phyloP scores from a whole-genome alignment of 805 yeast species.

The Jamesozyma rosinii region DNA sequence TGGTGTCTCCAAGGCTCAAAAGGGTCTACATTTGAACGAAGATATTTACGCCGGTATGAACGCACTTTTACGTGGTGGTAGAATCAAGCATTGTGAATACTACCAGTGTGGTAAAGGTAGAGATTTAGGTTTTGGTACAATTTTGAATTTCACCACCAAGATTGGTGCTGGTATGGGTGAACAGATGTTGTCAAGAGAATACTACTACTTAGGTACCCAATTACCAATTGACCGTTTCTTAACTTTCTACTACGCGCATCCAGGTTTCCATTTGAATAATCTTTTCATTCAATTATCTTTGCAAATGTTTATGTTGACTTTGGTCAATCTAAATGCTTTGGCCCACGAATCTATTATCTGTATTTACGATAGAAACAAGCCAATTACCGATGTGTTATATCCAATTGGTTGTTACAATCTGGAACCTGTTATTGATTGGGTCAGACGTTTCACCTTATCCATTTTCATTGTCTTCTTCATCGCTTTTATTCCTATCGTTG shows the following conservation, averaged over 20 bases:
- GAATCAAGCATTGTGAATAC: constrained; percentile 80
- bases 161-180: constrained; percentile 94
- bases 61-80: constrained; percentile 74
- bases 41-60: constrained; percentile 87
- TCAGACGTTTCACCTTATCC: constrained; percentile 70
- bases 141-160: constrained; percentile 75
- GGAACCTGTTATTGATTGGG: constrained; percentile 69
- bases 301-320: constrained; percentile 60
- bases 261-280: constrained; percentile 79
- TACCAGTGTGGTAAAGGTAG: constrained; percentile 88
- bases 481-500: constrained; percentile 67
- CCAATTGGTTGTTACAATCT: constrained; percentile 72
- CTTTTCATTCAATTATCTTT: constrained; percentile 68
- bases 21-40: constrained; percentile 77
- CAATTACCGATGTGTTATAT: constrained; percentile 53
- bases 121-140: constrained; percentile 81
- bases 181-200: constrained; percentile 77
- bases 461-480: constrained; percentile 76
- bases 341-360: constrained; percentile 66
- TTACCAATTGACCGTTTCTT: constrained; percentile 72
- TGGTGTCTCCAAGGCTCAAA: constrained; percentile 81
- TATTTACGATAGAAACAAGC: constrained; percentile 53
- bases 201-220: constrained; percentile 72
- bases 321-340: constrained; percentile 62
- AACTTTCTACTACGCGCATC: constrained; percentile 77